Conservation (phyloP, 139 green algal genomes). For the Penium margaritaceum region DNA sequence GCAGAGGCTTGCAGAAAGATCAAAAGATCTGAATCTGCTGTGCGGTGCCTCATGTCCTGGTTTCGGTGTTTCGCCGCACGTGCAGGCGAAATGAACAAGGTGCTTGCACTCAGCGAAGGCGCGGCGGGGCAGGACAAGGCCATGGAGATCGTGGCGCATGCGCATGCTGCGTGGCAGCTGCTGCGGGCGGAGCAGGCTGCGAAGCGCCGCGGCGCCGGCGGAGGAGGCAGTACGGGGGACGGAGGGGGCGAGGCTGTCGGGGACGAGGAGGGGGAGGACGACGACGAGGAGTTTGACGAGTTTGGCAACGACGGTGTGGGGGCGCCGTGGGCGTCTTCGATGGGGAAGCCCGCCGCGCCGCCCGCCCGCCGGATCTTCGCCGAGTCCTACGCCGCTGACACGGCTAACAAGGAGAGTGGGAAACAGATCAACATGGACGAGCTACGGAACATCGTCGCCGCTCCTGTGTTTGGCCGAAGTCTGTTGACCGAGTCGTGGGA, state of each 20-base stretch:
- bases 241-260: too few relatives aligned
- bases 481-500: constrained; percentile 9
- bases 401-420: too few relatives aligned
- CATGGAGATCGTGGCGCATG: not conserved
- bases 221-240: too few relatives aligned
- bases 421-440: not conserved
- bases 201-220: too few relatives aligned
- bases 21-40: too few relatives aligned
- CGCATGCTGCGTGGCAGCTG: constrained; percentile 5
- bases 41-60: too few relatives aligned
- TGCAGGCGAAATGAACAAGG: not conserved
- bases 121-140: constrained; percentile 2
- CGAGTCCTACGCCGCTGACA: constrained; percentile 4
- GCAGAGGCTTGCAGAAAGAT: too few relatives aligned
- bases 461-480: constrained; percentile 5
- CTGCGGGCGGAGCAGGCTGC: constrained; percentile 2
- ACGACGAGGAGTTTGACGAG: too few relatives aligned
- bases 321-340: too few relatives aligned
- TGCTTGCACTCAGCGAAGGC: constrained; percentile 1
- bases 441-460: not conserved
- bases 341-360: not conserved
- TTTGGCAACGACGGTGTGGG: too few relatives aligned
- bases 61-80: too few relatives aligned
- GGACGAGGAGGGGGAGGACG: too few relatives aligned
- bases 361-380: not conserved